Conservation (phyloP, 2,329 filamentous ascomycete genomes). For the Colletotrichum simmondsii region DNA sequence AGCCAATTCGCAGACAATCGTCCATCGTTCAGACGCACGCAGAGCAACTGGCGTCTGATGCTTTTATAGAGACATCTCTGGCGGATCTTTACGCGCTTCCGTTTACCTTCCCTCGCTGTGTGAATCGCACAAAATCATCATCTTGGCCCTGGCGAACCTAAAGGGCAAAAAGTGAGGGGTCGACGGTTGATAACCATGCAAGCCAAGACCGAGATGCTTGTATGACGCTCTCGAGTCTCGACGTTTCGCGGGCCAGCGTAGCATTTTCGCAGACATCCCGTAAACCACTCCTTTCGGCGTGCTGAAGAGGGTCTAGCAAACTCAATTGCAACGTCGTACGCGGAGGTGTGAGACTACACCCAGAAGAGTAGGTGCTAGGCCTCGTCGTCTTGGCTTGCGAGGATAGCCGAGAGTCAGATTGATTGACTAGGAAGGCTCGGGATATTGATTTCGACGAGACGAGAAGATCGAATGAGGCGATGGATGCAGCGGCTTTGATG, state of each 20-base stretch:
- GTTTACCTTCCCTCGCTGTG: background rate
- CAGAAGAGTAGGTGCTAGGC: constrained; percentile 28
- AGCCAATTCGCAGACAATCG: background rate
- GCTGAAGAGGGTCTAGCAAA: background rate
- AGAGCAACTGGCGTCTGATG: no score
- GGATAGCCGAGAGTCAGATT: background rate
- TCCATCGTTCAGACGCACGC: no score
- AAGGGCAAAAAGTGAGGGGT: constrained; percentile 23
- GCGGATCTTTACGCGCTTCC: background rate
- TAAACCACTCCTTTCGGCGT: background rate
- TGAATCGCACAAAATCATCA: background rate
- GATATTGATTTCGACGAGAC: background rate
- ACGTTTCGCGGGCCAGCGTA: background rate
- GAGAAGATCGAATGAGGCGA: background rate
- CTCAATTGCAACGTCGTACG: constrained; percentile 16
- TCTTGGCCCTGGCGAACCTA: background rate
- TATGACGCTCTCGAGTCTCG: constrained; percentile 12
- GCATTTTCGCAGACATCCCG: background rate
- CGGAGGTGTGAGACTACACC: constrained; percentile 19
- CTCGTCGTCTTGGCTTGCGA: constrained; percentile 9
- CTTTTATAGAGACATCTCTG: background rate
- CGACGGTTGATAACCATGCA: constrained; percentile 15
- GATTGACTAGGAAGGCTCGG: background rate
- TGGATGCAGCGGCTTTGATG: background rate
- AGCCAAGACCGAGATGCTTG: constrained; percentile 20